Base-by-base conservation (phyloP, 352 stramenopile genomes). In the Pythium scleroteichum region DNA sequence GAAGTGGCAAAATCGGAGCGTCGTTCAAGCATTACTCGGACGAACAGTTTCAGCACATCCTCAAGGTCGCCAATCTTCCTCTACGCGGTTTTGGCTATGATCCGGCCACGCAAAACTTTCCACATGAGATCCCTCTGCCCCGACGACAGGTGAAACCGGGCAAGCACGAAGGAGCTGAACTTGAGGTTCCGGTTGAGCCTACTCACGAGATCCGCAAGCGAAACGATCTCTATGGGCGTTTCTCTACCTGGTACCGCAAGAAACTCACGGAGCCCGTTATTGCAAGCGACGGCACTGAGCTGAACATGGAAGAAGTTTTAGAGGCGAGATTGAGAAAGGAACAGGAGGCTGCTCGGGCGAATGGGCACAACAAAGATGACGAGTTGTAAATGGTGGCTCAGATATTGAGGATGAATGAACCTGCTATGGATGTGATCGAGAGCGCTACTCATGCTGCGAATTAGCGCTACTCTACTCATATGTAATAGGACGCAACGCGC, bases 71-170 rank as follows among this genome's bases (percentile, higher is more conserved):
- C 12, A 87, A 89, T 35, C 53, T 92, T 42, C 82, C 79, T n/a
- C 57, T 95, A 55, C 78, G 82, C 26, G 82, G 85, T 33, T 95
- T 95, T 65, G 87, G 87, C n/a, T 95, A 95, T 57, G 85, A 95
- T 59, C 75, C 87, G 1, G 78, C 71, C 51, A 94, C 81, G 23
- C 87, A 95, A 44, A 70, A 84, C 23, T 95, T 95, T 49, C 87
- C 87, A 0, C 60, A 81, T 4, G 47, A 85, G 29, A 90, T 95
- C 50, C 68, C 52, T 19, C 62, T 95, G 16, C 87, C 87, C 1
- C 82, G 82, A n/a, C 79, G 85, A 16, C 85, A 95, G 64, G 82
- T 95, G 9, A 93, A 92, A 62, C 83, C 79, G 0, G 83, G 79
- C 29, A 88, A 82, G 60, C 23, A 9, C 4, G 52, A 69, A 4